A percentile compares a stretch with the other conserved stretches of the same genome.
Evolutionary conservation across 2,329 filamentous ascomycete species (phyloP).

Genomic region (Diaporthe helianthi): DNA sequence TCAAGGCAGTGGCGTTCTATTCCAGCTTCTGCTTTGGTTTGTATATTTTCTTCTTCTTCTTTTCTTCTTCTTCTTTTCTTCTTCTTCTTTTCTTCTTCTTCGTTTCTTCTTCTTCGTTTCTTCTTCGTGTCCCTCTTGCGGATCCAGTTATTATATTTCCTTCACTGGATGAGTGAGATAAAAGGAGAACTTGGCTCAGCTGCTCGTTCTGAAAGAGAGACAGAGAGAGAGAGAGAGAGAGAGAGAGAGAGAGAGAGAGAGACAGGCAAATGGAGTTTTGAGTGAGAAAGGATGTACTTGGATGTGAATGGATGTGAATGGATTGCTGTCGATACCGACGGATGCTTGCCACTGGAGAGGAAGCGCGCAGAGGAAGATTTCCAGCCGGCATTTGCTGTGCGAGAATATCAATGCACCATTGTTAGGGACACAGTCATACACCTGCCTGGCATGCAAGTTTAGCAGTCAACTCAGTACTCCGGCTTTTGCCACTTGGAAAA

Average conservation of each 20-base stretch:
- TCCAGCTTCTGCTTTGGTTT: slow-evolving; percentile 13
- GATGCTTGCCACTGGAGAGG: background rate
- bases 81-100: no score
- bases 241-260: background rate
- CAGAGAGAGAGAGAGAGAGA: background rate
- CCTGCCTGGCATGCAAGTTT: background rate
- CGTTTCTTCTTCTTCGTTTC: background rate
- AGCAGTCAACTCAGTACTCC: slow-evolving; percentile 16
- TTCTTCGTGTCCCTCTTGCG: background rate
- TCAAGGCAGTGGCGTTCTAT: slow-evolving; percentile 7
- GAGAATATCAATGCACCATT: background rate
- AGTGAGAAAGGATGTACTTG: background rate
- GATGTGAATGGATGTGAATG: background rate
- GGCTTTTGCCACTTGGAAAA: slow-evolving; percentile 12
- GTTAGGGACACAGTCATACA: slow-evolving; percentile 1
- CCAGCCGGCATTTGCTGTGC: background rate
- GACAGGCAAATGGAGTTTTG: background rate
- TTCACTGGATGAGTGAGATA: slow-evolving; percentile 21
- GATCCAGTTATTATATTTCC: slow-evolving; percentile 15
- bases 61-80: background rate
- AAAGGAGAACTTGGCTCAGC: slow-evolving; percentile 1
- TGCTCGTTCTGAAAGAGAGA: background rate
- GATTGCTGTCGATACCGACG: background rate
- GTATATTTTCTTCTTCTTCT: background rate
- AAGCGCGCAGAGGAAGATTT: background rate